Evolutionary conservation across 1,139 yeast species (phyloP).

Genomic region (Debaryomyces sp.): DNA sequence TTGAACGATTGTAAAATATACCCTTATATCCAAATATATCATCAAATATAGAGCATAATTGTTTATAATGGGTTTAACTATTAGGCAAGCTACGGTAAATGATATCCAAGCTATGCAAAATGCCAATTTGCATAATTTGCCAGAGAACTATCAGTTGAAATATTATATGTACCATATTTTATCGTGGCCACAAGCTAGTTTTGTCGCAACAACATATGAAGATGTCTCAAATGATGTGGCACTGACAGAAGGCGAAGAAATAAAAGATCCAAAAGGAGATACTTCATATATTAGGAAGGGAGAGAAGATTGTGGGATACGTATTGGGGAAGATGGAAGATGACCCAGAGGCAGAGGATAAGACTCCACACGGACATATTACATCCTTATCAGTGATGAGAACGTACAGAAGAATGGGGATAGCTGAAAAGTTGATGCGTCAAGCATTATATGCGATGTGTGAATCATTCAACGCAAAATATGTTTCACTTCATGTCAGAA

Average conservation of each 20-base stretch:
- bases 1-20: constrained; percentile 1
- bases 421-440: constrained; percentile 92
- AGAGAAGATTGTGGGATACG: constrained; percentile 91
- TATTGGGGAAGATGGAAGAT: constrained; percentile 95
- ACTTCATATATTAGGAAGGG: constrained; percentile 61
- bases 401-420: constrained; percentile 93
- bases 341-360: constrained; percentile 75
- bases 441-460: constrained; percentile 73
- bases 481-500: constrained; percentile 91
- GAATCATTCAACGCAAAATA: constrained; percentile 83
- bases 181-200: constrained; percentile 98
- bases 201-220: constrained; percentile 83
- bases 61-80: constrained; percentile 71
- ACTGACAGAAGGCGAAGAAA: constrained; percentile 26
- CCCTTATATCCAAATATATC: not conserved
- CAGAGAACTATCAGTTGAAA: constrained; percentile 91
- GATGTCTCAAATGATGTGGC: constrained; percentile 34
- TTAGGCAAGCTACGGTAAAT: constrained; percentile 82
- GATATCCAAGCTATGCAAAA: constrained; percentile 96
- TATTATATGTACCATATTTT: constrained; percentile 91
- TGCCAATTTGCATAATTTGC: constrained; percentile 89
- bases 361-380: constrained; percentile 90
- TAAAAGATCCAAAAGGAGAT: constrained; percentile 52
- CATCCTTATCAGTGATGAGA: constrained; percentile 93
- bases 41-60: not conserved